These are phyloP conservation scores for Ascobolus immersus DNA, from an alignment of 495 filamentous ascomycete genomes.

Conservation along the genomic window DNA sequence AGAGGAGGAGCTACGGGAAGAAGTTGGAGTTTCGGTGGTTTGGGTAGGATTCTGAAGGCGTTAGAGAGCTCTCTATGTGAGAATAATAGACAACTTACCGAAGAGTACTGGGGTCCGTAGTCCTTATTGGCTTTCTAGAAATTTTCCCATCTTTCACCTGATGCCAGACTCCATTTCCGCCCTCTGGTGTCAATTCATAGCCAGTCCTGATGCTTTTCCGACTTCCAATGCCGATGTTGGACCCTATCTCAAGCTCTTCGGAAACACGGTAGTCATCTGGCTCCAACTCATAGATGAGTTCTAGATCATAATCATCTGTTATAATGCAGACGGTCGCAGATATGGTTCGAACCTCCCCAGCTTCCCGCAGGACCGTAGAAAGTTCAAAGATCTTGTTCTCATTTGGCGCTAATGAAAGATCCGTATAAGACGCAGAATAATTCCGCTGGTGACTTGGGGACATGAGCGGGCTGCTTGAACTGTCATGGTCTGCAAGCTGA, in stretches of 20 bases:
- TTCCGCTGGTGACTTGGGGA: constrained; percentile 19
- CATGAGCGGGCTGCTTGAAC: constrained; percentile 7
- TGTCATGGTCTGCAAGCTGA: constrained; percentile 7
- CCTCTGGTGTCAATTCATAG: constrained; percentile 3
- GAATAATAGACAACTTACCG: background rate
- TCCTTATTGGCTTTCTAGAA: constrained; percentile 22
- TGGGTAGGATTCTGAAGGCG: constrained; percentile 45
- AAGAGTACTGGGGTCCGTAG: constrained; percentile 17
- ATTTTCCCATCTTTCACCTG: constrained; percentile 6
- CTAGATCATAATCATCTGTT: constrained; percentile 40
- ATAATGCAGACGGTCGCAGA: constrained; percentile 36
- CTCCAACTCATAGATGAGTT: constrained; percentile 32
- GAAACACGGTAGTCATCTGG: constrained; percentile 17
- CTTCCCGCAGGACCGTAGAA: constrained; percentile 47
- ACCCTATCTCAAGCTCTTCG: constrained; percentile 8
- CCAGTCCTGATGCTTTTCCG: background rate
- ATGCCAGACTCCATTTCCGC: constrained; percentile 9
- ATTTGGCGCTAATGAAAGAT: constrained; percentile 43
- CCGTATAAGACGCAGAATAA: constrained; percentile 27
- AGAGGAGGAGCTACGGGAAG: constrained; percentile 31
- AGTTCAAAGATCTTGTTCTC: constrained; percentile 47
- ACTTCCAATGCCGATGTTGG: background rate
- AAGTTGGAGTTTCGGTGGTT: constrained; percentile 77
- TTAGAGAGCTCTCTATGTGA: constrained; percentile 6
- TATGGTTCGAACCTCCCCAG: constrained; percentile 43